phyloP scores from a whole-genome alignment of 2,329 filamentous ascomycete genomes.

The Penicillium sp. region DNA sequence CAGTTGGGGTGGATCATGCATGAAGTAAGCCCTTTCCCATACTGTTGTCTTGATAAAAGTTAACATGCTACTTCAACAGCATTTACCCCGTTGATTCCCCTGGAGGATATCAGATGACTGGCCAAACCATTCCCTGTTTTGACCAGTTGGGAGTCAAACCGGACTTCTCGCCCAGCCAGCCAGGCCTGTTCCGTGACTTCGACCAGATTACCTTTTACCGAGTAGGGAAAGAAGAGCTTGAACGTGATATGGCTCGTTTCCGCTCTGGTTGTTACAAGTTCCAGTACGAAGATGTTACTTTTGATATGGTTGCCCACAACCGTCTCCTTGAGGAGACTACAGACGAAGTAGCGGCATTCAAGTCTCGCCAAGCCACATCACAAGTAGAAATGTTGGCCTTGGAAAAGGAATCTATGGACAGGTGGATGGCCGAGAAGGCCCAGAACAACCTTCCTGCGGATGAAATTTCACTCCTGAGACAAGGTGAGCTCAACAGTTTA shows the following conservation, averaged over 20 bases:
- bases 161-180: slow-evolving; percentile 45
- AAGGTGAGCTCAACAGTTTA: slow-evolving; percentile 32
- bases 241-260: slow-evolving; percentile 48
- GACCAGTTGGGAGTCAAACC: slow-evolving; percentile 54
- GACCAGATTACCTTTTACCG: slow-evolving; percentile 56
- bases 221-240: slow-evolving; percentile 52
- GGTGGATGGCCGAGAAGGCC: slow-evolving; percentile 42
- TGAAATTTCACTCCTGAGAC: slow-evolving; percentile 48
- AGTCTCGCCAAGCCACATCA: slow-evolving; percentile 45
- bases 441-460: slow-evolving; percentile 51
- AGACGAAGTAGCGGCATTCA: slow-evolving; percentile 48
- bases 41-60: neutral
- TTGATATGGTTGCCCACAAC: slow-evolving; percentile 58
- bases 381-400: slow-evolving; percentile 45
- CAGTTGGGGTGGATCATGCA: slow-evolving; percentile 55
- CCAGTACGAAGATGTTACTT: slow-evolving; percentile 48
- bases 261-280: slow-evolving; percentile 52
- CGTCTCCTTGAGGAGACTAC: slow-evolving; percentile 44
- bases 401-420: slow-evolving; percentile 36
- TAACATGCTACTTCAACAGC: slow-evolving; percentile 45
- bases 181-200: slow-evolving; percentile 58
- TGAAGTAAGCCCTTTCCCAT: slow-evolving; percentile 30
- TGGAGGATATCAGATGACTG: slow-evolving; percentile 56
- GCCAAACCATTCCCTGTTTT: slow-evolving; percentile 52
- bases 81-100: slow-evolving; percentile 48